These are phyloP conservation scores for Botryotinia calthae DNA, from an alignment of 2,329 filamentous ascomycete species.

Conservation along the genomic window DNA sequence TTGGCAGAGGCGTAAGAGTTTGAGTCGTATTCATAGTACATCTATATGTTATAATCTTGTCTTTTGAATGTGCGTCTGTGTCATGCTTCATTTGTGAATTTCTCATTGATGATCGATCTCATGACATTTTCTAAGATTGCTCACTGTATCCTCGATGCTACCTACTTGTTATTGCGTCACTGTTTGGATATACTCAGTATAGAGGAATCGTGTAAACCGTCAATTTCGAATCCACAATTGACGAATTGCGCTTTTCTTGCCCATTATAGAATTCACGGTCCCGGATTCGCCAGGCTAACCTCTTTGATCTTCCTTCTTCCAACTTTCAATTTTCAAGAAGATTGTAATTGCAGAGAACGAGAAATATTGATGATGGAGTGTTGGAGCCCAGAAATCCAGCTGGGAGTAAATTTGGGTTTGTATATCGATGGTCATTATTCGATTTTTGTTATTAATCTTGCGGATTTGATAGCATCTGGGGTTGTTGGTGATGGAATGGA, in stretches of 20 bases:
- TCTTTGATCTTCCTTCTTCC: not conserved
- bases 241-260: no score
- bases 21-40: not conserved
- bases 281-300: not conserved
- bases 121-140: not conserved
- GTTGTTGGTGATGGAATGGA: no score
- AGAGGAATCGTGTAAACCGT: not conserved
- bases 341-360: not conserved
- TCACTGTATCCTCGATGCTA: not conserved
- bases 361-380: not conserved
- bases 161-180: no score
- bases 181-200: not conserved
- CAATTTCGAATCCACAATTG: fast-evolving
- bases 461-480: no score
- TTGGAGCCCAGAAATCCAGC: fast-evolving
- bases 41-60: constrained; percentile 1
- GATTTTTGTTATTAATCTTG: no score
- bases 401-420: not conserved
- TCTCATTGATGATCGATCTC: not conserved
- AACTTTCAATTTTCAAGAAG: not conserved
- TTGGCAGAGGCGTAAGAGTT: not conserved
- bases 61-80: not conserved
- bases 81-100: not conserved
- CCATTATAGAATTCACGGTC: not conserved
- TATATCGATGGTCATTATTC: no score